Evolutionary conservation across 2,329 filamentous ascomycete genomes (phyloP), one percentile per base, ranked within the genome.

Genomic region (Arthrobotrys sinensis): DNA sequence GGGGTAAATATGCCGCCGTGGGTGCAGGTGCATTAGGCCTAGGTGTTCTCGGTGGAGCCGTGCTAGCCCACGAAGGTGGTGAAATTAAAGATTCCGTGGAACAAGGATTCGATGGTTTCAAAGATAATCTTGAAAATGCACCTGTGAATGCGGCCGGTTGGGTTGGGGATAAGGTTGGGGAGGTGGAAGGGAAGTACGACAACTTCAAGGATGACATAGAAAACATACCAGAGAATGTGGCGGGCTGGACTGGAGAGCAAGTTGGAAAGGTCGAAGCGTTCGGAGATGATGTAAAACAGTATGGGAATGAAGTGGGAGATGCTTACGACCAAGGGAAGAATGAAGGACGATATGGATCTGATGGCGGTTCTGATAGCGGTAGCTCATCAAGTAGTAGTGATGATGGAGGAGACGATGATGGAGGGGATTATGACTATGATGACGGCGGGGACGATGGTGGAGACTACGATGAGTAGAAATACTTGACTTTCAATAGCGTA

Each of bases 21-120:
- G 73, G 73, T n/a, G 65, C 66, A 4, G 66, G 73, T 6, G 72
- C 65, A 2, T 28, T 76, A 5, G 72, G 72, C 16, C 34, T 76
- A n/a, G 73, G 73, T 38, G 19, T 77, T 11, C 21, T 77, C 28
- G 73, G 73, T n/a, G 73, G 73, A n/a, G 66, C 66, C 4, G n/a
- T 77, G 12, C 12, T 77, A 6, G 73, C 40, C 21, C 66, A 70
- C 52, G 73, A 77, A 67, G 60, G 53, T 1, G 60, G 40, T n/a
- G 34, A 60, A 28, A 34, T 60, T n/a, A 36, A 60, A 19, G 34
- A 60, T n/a, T 34, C 53, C 16, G 62, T 50, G 10, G 69, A 73
- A 40, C 32, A 32, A 1, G 14, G 43, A 36, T 24, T 43, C 6
- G 50, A 67, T 21, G 68, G 62, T 40, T 7, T 77, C 24, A 68